Base-by-base conservation (phyloP, 768 basidiomycete species). In the Leucocoprinus leucothites region DNA sequence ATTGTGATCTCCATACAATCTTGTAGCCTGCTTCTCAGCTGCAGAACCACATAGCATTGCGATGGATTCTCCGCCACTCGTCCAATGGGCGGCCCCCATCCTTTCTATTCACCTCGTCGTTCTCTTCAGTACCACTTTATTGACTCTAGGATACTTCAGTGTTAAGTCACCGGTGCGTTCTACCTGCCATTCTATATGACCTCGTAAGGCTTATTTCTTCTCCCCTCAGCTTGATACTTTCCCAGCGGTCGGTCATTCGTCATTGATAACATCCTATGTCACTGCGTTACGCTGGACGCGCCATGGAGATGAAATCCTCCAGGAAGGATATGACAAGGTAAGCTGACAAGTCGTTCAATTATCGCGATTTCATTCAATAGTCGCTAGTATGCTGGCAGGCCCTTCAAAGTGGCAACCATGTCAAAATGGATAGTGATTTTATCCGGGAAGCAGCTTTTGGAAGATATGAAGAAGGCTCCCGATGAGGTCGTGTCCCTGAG, bases 211-310 rank as follows among this genome's bases (percentile, higher is more conserved):
- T n/a, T n/a, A n/a, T n/a, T n/a, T n/a, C 3, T 11, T 28, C 14
- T 43, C 22, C 46, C n/a, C 28, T 8, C 38, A 55, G 56, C 31
- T 57, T 21, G 45, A 47, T 3, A 41, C 35, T 2, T 51, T 59
- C 22, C 58, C 58, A 13, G 56, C 54, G 4, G 43, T 59, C 9
- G 58, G 58, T 8, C 47, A 54, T 22, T 54, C 48, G 1, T 51
- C 38, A 34, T 47, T 59, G n/a, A 4, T 56, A 3, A 42, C 31
- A 14, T 51, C 49, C 19, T 56, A 51, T 31, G 22, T 59, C 13
- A 60, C 49, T 2, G 53, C 62, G 9, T 79, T 78, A 78, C 52
- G 60, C 0, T 69, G 80, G 34, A 36, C 80, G 13, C 41, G 73
- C 1, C 59, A 63, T 14, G 64, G 62, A 14, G 63, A 54, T 0